phyloP scores from a whole-genome alignment of 2,329 filamentous ascomycete species.

The Fonsecaea pedrosoi region DNA sequence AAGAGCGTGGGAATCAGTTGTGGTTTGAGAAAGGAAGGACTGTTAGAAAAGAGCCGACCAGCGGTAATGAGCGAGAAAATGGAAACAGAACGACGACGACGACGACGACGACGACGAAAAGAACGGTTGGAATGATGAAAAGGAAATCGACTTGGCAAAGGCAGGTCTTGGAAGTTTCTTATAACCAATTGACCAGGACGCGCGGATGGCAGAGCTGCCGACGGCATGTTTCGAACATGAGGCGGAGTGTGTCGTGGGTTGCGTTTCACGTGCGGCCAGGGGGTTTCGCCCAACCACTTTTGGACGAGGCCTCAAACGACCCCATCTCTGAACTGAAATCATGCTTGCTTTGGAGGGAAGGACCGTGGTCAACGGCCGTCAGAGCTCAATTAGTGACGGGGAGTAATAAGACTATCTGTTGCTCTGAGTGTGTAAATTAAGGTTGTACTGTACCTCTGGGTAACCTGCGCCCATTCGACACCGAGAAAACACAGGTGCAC shows the following conservation, averaged over 20 bases:
- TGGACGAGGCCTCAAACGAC: slow-evolving; percentile 13
- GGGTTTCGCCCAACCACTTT: slow-evolving; percentile 21
- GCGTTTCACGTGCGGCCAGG: slow-evolving; percentile 30
- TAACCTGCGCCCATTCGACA: background rate
- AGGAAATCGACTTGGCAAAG: slow-evolving; percentile 5
- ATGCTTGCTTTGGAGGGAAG: slow-evolving; percentile 1
- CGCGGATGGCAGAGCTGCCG: slow-evolving; percentile 27
- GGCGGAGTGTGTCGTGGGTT: slow-evolving; percentile 30
- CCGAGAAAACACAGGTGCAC: background rate
- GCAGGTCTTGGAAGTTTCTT: slow-evolving; percentile 34
- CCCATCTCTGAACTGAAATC: slow-evolving; percentile 5
- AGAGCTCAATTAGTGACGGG: background rate
- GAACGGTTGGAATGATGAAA: slow-evolving; percentile 24
- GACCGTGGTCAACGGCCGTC: background rate
- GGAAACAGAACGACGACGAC: slow-evolving; percentile 20
- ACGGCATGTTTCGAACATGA: slow-evolving; percentile 31
- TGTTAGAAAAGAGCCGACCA: slow-evolving; percentile 34
- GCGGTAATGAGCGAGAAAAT: slow-evolving; percentile 31
- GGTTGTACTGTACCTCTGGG: background rate
- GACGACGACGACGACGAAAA: slow-evolving; percentile 16
- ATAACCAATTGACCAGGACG: slow-evolving; percentile 24
- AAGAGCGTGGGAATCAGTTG: slow-evolving; percentile 12
- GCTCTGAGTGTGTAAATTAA: background rate
- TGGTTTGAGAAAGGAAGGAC: slow-evolving; percentile 27
- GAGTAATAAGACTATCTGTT: background rate